Conservation (phyloP, 352 stramenopile genomes). For the Globisporangium apiculatum region DNA sequence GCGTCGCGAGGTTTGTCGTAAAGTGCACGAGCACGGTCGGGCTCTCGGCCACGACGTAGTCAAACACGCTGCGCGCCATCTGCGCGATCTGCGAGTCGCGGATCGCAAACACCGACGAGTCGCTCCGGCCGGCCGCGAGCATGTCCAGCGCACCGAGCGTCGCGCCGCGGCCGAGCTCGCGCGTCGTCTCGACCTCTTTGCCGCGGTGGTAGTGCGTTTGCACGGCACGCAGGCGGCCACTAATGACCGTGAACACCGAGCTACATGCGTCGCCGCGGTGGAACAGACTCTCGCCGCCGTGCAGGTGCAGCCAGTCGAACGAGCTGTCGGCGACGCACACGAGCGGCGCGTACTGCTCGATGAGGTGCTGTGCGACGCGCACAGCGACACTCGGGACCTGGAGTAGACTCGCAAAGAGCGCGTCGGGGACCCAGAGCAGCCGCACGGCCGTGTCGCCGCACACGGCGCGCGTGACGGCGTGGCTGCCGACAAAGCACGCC, state of each 20-base stretch:
- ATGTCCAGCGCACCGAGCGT: constrained; percentile 81
- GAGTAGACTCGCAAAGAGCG: constrained; percentile 48
- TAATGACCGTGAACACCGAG: constrained; percentile 79
- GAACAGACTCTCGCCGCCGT: constrained; percentile 76
- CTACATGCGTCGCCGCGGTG: constrained; percentile 69
- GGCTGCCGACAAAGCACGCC: constrained; percentile 55
- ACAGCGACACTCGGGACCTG: constrained; percentile 41
- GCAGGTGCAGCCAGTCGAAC: constrained; percentile 81
- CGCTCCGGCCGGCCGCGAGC: constrained; percentile 59
- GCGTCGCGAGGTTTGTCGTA: constrained; percentile 63
- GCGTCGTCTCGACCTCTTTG: constrained; percentile 67
- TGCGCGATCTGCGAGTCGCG: constrained; percentile 84
- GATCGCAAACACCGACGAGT: constrained; percentile 80
- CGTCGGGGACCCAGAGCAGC: constrained; percentile 50
- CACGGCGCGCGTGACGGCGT: constrained; percentile 32
- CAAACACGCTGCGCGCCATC: constrained; percentile 82
- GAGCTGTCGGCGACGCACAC: constrained; percentile 70
- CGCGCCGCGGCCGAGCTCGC: constrained; percentile 70
- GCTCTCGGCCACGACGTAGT: constrained; percentile 68
- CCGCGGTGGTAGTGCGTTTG: constrained; percentile 54
- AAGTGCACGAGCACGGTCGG: constrained; percentile 75
- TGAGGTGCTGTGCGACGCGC: constrained; percentile 47
- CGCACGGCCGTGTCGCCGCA: constrained; percentile 38
- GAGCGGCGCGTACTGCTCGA: constrained; percentile 65
- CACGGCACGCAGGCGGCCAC: constrained; percentile 62